These are phyloP conservation scores for Xylona heveae DNA, from an alignment of 495 filamentous ascomycete genomes.

Conservation along the genomic window DNA sequence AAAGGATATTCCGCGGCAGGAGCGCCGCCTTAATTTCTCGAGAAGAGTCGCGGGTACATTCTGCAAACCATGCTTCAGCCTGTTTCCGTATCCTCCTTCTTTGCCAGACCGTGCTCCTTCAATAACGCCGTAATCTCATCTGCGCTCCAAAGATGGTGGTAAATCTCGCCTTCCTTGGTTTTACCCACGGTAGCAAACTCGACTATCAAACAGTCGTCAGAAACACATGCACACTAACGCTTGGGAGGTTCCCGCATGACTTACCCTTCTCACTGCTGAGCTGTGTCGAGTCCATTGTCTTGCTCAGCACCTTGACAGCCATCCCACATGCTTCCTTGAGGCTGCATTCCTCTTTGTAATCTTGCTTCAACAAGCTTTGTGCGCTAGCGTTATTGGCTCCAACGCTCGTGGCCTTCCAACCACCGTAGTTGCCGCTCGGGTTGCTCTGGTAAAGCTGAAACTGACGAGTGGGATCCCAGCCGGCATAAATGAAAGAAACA, in stretches of 20 bases:
- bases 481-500: slow-evolving; percentile 98
- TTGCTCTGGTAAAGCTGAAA: slow-evolving; percentile 99
- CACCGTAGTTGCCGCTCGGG: slow-evolving; percentile 97
- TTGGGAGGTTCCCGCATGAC: slow-evolving; percentile 11
- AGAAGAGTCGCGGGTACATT: slow-evolving; percentile 1
- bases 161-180: slow-evolving; percentile 84
- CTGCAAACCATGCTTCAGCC: slow-evolving; percentile 15
- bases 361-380: slow-evolving; percentile 94
- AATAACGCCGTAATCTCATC: slow-evolving; percentile 90
- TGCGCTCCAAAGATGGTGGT: slow-evolving; percentile 92
- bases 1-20: no score
- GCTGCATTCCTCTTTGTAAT: slow-evolving; percentile 95
- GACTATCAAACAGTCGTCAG: slow-evolving; percentile 34
- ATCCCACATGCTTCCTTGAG: slow-evolving; percentile 92
- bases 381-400: slow-evolving; percentile 97
- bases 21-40: neutral
- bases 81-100: slow-evolving; percentile 59
- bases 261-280: slow-evolving; percentile 96
- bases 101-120: slow-evolving; percentile 87
- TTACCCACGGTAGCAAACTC: slow-evolving; percentile 97
- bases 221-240: slow-evolving; percentile 12
- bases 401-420: slow-evolving; percentile 96
- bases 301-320: slow-evolving; percentile 97
- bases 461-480: slow-evolving; percentile 81
- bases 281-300: slow-evolving; percentile 99